Evolutionary conservation across 192 early-diverging fungal species (phyloP).

Genomic region (Coemansia sp.): DNA sequence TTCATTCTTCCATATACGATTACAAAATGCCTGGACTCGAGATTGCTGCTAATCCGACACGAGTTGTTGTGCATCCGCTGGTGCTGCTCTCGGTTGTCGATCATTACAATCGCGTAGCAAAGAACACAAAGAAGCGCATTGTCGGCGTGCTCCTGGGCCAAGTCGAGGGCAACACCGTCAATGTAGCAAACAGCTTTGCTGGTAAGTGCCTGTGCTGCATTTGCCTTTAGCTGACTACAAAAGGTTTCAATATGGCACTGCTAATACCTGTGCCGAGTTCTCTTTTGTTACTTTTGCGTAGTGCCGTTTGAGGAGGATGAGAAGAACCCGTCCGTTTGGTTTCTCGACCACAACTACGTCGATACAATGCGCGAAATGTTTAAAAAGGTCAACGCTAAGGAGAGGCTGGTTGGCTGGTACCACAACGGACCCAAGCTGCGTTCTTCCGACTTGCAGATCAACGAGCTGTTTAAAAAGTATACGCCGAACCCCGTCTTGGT

Average conservation of each 20-base stretch:
- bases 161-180: slow-evolving; percentile 79
- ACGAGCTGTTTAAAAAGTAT: slow-evolving; percentile 95
- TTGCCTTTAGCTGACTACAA: neutral
- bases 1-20: neutral
- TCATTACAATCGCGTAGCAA: slow-evolving; percentile 97
- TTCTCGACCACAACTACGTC: slow-evolving; percentile 98
- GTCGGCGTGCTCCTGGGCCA: slow-evolving; percentile 97
- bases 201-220: slow-evolving; percentile 57
- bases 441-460: slow-evolving; percentile 95
- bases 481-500: slow-evolving; percentile 96
- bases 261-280: neutral
- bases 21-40: slow-evolving; percentile 51
- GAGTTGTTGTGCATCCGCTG: slow-evolving; percentile 92
- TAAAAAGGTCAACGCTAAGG: slow-evolving; percentile 98
- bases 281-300: slow-evolving; percentile 35
- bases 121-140: slow-evolving; percentile 93
- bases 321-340: slow-evolving; percentile 97
- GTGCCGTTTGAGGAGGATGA: slow-evolving; percentile 99
- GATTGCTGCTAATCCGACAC: slow-evolving; percentile 48
- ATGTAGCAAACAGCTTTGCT: slow-evolving; percentile 98
- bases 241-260: neutral
- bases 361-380: slow-evolving; percentile 99
- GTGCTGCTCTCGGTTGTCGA: slow-evolving; percentile 98
- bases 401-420: slow-evolving; percentile 98
- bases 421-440: slow-evolving; percentile 98